A percentile compares a stretch with the other conserved stretches of the same genome.
These are phyloP conservation scores for Solanum hybrid DNA, from an alignment of 305 asterid genomes.

Conservation along the genomic window DNA sequence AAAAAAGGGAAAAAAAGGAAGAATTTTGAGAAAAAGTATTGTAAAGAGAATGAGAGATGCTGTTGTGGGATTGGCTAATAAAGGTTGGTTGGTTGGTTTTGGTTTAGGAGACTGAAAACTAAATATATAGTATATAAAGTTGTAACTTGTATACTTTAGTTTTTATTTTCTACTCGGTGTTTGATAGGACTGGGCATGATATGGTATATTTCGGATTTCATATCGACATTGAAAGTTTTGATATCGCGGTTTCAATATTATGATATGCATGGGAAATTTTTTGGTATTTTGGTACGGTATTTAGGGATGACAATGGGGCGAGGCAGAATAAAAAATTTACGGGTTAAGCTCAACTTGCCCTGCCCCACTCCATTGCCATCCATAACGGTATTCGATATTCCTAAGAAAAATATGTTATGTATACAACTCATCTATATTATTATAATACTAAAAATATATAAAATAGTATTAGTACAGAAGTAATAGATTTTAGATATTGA, in stretches of 20 bases:
- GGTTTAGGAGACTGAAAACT: constrained; percentile 29
- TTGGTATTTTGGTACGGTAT: not conserved
- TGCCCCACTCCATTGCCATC: not conserved
- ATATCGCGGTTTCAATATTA: not conserved
- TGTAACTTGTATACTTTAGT: not conserved
- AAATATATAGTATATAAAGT: not conserved
- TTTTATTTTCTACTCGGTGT: not conserved
- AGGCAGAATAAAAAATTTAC: too few relatives aligned
- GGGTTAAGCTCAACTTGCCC: not conserved
- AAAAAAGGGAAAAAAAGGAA: not conserved
- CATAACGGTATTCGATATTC: too few relatives aligned
- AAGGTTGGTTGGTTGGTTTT: constrained; percentile 31
- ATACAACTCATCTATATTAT: not conserved
- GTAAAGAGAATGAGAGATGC: not conserved
- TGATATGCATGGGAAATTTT: not conserved
- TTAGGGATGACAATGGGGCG: not conserved
- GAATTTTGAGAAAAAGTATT: not conserved
- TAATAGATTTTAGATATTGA: not conserved
- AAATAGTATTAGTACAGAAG: not conserved
- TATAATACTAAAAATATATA: too few relatives aligned
- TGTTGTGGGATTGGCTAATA: constrained; percentile 7
- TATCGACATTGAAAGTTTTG: not conserved
- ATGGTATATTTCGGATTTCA: not conserved
- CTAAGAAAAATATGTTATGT: too few relatives aligned
- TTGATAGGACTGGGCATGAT: not conserved